Percentiles rank a stretch among this genome's conserved stretches.
Evolutionary conservation across 768 basidiomycete species (phyloP).

Genomic region (Boletellus emodensis): DNA sequence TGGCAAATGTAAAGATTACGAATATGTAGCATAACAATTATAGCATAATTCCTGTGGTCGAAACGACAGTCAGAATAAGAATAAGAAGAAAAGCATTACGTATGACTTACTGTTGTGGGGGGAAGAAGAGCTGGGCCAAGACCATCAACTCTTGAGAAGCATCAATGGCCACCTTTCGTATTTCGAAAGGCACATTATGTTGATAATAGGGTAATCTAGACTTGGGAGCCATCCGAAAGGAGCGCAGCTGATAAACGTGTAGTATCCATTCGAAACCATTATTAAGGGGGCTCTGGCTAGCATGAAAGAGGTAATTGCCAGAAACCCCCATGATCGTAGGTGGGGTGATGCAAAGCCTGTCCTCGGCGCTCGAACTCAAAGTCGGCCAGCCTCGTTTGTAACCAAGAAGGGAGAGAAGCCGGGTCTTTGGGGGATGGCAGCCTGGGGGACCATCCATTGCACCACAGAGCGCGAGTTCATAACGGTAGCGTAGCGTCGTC

Average conservation of each 20-base stretch:
- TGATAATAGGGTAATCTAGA: conserved; percentile 28
- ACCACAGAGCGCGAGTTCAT: conserved; percentile 31
- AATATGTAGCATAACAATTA: conserved; percentile 39
- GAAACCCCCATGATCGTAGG: conserved; percentile 33
- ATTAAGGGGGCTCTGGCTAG: conserved; percentile 30
- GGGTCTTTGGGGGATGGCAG: conserved; percentile 11
- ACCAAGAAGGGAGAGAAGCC: conserved; percentile 28
- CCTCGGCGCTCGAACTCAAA: conserved; percentile 28
- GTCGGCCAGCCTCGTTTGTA: conserved; percentile 34
- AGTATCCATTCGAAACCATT: conserved; percentile 32
- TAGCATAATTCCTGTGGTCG: conserved; percentile 23
- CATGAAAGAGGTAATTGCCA: conserved; percentile 32
- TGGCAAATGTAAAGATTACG: conserved; percentile 54
- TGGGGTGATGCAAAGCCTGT: conserved; percentile 29
- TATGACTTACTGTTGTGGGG: conserved; percentile 24
- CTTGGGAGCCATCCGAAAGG: conserved; percentile 26
- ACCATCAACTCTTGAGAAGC: conserved; percentile 29
- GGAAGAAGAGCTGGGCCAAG: conserved; percentile 28
- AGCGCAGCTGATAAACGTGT: conserved; percentile 33
- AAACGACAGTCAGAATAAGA: not conserved
- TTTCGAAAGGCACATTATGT: conserved; percentile 32
- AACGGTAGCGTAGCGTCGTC: conserved; percentile 29
- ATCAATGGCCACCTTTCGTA: conserved; percentile 32
- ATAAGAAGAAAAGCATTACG: not conserved
- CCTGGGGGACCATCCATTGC: conserved; percentile 26